These are phyloP conservation scores for Coniosporium apollinis DNA, from an alignment of 495 filamentous ascomycete genomes.

Conservation along the genomic window DNA sequence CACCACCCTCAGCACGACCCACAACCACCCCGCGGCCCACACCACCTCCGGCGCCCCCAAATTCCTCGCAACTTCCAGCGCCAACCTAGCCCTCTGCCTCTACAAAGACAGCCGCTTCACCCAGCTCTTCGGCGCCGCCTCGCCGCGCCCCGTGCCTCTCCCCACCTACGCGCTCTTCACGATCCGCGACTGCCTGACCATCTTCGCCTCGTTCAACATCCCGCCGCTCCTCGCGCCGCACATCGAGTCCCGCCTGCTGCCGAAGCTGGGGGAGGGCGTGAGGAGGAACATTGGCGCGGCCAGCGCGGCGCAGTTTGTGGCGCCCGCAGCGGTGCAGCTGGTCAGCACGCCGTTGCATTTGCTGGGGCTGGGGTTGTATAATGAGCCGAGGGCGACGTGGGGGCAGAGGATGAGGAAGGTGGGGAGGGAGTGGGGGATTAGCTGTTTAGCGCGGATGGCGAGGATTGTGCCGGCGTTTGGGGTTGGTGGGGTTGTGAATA, in stretches of 20 bases:
- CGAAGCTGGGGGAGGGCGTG: slow-evolving; percentile 27
- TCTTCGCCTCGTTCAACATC: slow-evolving; percentile 88
- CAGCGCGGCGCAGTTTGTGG: slow-evolving; percentile 60
- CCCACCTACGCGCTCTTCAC: slow-evolving; percentile 68
- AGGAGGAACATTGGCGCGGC: slow-evolving; percentile 25
- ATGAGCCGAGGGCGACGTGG: slow-evolving; percentile 39
- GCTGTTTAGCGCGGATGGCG: slow-evolving; percentile 64
- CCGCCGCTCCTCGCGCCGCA: slow-evolving; percentile 57
- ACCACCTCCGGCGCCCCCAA: slow-evolving; percentile 63
- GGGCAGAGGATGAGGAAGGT: slow-evolving; percentile 46
- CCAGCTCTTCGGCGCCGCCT: slow-evolving; percentile 50
- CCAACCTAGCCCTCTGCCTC: slow-evolving; percentile 81
- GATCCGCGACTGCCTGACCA: slow-evolving; percentile 71
- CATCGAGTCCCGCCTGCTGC: slow-evolving; percentile 17
- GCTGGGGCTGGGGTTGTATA: slow-evolving; percentile 79
- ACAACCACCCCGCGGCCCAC: slow-evolving; percentile 34
- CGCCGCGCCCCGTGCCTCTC: slow-evolving; percentile 33
- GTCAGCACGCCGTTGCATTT: slow-evolving; percentile 76
- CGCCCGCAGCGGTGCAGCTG: slow-evolving; percentile 68
- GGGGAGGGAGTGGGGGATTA: slow-evolving; percentile 58
- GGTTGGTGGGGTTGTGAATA: slow-evolving; percentile 79
- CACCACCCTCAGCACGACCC: slow-evolving; percentile 52
- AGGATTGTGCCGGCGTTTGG: slow-evolving; percentile 93
- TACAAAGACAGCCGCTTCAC: slow-evolving; percentile 88
- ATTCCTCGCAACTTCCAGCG: slow-evolving; percentile 63